A percentile compares a stretch with the other conserved stretches of the same genome.
Evolutionary conservation across 2,329 filamentous ascomycete species (phyloP).

Genomic region (Cadophora sp.): DNA sequence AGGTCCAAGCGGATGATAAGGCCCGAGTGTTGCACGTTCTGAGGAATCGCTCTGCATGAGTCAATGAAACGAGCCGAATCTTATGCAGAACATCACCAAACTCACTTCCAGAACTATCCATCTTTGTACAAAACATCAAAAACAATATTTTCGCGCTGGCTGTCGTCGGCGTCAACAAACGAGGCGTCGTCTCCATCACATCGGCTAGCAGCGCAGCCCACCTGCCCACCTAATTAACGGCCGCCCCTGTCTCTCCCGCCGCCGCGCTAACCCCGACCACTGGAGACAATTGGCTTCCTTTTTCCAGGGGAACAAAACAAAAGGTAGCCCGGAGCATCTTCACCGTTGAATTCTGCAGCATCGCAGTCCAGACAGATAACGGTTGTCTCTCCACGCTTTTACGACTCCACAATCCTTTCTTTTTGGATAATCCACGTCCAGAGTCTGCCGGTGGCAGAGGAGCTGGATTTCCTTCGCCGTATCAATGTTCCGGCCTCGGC

Average conservation of each 20-base stretch:
- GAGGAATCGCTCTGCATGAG: conserved; percentile 18
- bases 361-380: neutral
- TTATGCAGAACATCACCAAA: conserved; percentile 13
- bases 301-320: conserved; percentile 22
- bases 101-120: neutral
- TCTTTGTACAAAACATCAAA: neutral
- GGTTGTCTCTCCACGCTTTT: neutral
- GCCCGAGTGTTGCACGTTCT: conserved; percentile 16
- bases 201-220: conserved; percentile 11
- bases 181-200: conserved; percentile 8
- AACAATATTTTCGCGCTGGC: conserved; percentile 15
- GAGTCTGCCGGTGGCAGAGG: conserved; percentile 35
- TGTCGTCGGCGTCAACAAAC: neutral
- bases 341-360: conserved; percentile 10
- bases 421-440: conserved; percentile 27
- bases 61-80: conserved; percentile 18
- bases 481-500: conserved; percentile 40
- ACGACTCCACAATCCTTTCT: conserved; percentile 3
- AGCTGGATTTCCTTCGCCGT: conserved; percentile 33
- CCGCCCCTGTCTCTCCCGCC: conserved; percentile 7
- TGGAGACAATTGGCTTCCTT: conserved; percentile 8
- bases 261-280: conserved; percentile 15
- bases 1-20: conserved; percentile 25
- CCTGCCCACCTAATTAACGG: neutral
- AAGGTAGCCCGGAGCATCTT: conserved; percentile 7